Conservation (phyloP, 441 rosid genomes). For the Kokia cookei region DNA sequence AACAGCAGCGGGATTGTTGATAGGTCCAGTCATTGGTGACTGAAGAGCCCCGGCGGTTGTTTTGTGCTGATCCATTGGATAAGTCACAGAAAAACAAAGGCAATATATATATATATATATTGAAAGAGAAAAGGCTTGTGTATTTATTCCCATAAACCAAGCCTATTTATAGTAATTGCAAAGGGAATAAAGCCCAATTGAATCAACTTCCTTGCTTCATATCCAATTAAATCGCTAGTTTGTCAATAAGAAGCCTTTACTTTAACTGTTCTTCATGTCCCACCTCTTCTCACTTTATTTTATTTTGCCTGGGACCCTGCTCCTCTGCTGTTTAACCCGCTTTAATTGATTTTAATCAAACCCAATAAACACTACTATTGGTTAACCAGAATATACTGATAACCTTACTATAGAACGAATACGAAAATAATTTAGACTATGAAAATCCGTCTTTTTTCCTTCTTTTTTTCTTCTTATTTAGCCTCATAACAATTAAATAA, state of each 20-base stretch:
- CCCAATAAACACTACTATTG: too few relatives aligned
- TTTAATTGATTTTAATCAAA: not conserved
- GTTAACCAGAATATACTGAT: too few relatives aligned
- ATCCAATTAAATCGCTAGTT: slow-evolving; percentile 15
- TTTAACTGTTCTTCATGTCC: not conserved
- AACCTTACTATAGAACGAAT: not conserved
- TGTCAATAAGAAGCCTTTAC: slow-evolving; percentile 21
- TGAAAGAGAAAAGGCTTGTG: not conserved
- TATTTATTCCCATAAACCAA: not conserved
- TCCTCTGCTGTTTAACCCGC: not conserved
- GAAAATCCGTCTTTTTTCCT: not conserved
- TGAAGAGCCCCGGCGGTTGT: not conserved
- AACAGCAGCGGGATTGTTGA: not conserved
- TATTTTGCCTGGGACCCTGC: not conserved
- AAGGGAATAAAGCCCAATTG: slow-evolving; percentile 17
- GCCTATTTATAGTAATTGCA: slow-evolving; percentile 19
- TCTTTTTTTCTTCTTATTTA: too few relatives aligned
- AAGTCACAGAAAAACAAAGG: not conserved
- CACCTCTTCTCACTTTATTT: not conserved
- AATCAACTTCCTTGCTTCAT: slow-evolving; percentile 46
- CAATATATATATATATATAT: not conserved
- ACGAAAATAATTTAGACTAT: not conserved
- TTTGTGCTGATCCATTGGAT: slow-evolving; percentile 2
- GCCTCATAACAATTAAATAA: too few relatives aligned
- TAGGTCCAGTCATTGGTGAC: not conserved